Base-by-base conservation (phyloP, 805 yeast species). In the Novakomyces olei region DNA sequence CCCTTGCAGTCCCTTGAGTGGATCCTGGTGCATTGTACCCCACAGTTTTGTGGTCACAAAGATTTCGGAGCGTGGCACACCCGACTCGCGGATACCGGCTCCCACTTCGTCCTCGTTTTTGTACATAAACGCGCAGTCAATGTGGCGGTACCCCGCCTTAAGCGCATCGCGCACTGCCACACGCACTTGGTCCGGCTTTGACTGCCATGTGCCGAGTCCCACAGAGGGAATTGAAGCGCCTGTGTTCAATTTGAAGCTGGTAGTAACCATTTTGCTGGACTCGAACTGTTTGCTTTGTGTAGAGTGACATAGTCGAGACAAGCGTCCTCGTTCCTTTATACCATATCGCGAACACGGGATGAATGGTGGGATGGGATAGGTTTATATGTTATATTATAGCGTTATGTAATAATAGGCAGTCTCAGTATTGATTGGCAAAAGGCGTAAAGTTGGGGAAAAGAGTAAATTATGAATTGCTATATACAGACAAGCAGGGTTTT, bases 81-180 rank as follows among this genome's bases (percentile, higher is more conserved):
- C 73, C 24, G 56, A 55, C 30, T 39, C 42, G 17, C 35, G 41
- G 34, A 47, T 43, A 12, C 44, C 48, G 15, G 30, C 38, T 4
- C 91, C 81, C 9, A 73, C 72, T 40, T 64, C 69, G 14, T 50
- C 57, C 49, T 78, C 92, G 46, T 72, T 72, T 2, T 64, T 65
- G 48, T 77, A 77, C 37, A 61, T 59, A 47, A 67, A 66, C 2
- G 88, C 88, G 6, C 81, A 67, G 49, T 76, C 91, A 41, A 76
- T 70, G 47, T 71, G 79, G 39, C 72, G 61, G 49, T 72, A 71
- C 7, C 83, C 83, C 5, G 59, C 55, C 45, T 67, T 59, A 37
- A 73, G 55, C 9, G 83, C 85, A 27, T 63, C 58, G 40, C 58
- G 58, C 9, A 72, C 72, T 17, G 72, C 68, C 15, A 52, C 52